phyloP scores from a whole-genome alignment of 2,329 filamentous ascomycete genomes.

The Shiraia bambusicola region DNA sequence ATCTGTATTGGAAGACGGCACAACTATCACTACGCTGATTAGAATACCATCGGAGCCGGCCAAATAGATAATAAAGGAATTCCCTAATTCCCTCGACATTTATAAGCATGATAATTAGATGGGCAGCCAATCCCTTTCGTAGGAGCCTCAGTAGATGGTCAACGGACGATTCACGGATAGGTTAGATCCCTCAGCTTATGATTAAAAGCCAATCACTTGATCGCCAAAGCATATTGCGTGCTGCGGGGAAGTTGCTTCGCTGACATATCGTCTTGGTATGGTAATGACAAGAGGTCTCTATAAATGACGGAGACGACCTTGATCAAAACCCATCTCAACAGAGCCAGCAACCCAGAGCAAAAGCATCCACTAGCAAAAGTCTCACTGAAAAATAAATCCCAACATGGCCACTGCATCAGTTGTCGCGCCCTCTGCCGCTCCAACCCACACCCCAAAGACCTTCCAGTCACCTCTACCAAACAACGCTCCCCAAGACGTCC shows the following conservation, averaged over 20 bases:
- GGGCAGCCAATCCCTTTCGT: neutral
- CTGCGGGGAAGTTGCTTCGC: conserved; percentile 34
- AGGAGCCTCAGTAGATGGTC: conserved; percentile 1
- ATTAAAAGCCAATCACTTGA: conserved; percentile 23
- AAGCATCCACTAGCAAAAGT: too few relatives aligned
- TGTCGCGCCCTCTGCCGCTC: conserved; percentile 20
- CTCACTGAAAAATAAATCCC: neutral
- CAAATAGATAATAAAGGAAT: too few relatives aligned
- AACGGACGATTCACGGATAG: neutral
- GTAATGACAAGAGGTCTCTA: neutral
- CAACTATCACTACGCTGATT: conserved; percentile 62
- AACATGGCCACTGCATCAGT: conserved; percentile 33
- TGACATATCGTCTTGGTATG: conserved; percentile 20
- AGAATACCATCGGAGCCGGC: conserved; percentile 20
- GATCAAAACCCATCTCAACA: neutral
- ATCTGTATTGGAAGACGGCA: conserved; percentile 65
- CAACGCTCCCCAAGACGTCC: conserved; percentile 22
- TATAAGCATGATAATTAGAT: too few relatives aligned
- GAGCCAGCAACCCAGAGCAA: too few relatives aligned
- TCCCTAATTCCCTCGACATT: too few relatives aligned
- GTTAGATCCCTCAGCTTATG: neutral
- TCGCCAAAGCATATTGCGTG: conserved; percentile 27
- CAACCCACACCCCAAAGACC: conserved; percentile 17
- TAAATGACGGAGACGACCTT: neutral
- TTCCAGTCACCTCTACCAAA: conserved; percentile 6